These are phyloP conservation scores for Halophytophthora polymorphica DNA, from an alignment of 352 stramenopile genomes.

Conservation along the genomic window DNA sequence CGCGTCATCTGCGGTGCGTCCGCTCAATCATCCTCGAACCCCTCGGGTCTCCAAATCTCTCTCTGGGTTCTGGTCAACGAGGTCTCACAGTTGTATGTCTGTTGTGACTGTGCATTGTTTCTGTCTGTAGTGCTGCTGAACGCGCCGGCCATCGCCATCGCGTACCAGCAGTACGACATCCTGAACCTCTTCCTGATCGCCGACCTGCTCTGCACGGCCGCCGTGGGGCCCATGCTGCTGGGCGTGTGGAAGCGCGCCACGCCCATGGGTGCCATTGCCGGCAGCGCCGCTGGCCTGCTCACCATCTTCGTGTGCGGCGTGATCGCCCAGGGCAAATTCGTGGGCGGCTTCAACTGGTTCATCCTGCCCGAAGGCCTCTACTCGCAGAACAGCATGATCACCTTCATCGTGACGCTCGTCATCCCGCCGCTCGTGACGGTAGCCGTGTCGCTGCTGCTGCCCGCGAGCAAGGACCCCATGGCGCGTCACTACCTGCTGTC, in stretches of 20 bases:
- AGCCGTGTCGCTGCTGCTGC: slow-evolving; percentile 47
- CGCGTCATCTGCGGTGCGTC: slow-evolving; percentile 50
- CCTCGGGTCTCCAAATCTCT: not conserved
- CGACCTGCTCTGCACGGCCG: slow-evolving; percentile 69
- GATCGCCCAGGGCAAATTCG: slow-evolving; percentile 53
- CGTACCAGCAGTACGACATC: slow-evolving; percentile 64
- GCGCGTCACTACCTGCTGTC: slow-evolving; percentile 24
- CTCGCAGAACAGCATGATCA: slow-evolving; percentile 75
- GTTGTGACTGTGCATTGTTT: not conserved
- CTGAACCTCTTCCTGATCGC: slow-evolving; percentile 75
- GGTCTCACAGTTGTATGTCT: slow-evolving; percentile 1
- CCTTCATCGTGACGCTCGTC: slow-evolving; percentile 69
- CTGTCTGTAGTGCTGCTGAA: slow-evolving; percentile 58
- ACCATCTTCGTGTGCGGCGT: slow-evolving; percentile 72
- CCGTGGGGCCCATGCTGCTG: slow-evolving; percentile 72
- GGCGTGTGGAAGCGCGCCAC: slow-evolving; percentile 50
- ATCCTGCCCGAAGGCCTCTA: slow-evolving; percentile 71
- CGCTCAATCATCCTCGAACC: not conserved
- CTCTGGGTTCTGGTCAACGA: not conserved
- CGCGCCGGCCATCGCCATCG: slow-evolving; percentile 62
- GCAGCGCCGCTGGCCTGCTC: slow-evolving; percentile 52
- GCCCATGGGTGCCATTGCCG: slow-evolving; percentile 36
- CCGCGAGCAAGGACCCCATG: slow-evolving; percentile 17
- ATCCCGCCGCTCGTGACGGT: slow-evolving; percentile 58
- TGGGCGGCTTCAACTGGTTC: slow-evolving; percentile 81